Percentiles rank a stretch among this genome's conserved stretches.
Conservation (phyloP, 1,139 yeast species). For the Suhomyces bolitotheri region DNA sequence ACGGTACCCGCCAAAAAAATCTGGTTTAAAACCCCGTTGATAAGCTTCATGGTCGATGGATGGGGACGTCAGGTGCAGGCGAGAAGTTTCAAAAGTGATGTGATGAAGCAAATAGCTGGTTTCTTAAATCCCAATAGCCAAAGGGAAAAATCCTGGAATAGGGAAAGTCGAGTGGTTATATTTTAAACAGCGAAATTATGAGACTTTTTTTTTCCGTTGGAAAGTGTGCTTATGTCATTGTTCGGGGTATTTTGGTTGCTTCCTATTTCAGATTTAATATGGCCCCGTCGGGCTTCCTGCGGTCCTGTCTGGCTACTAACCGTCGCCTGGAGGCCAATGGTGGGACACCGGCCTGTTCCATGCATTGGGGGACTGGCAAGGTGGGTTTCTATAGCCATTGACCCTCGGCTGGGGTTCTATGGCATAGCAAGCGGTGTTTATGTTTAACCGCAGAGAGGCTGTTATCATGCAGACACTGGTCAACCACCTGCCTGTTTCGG, state of each 20-base stretch:
- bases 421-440: background rate
- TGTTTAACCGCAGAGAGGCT: background rate
- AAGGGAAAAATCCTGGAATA: no score
- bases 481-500: background rate
- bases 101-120: background rate
- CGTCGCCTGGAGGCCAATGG: no score
- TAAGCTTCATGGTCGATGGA: slow-evolving; percentile 30
- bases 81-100: slow-evolving; percentile 1
- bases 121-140: no score
- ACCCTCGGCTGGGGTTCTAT: no score
- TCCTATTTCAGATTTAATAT: slow-evolving; percentile 9
- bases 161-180: slow-evolving; percentile 6
- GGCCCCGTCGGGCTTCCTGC: background rate
- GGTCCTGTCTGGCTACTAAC: no score
- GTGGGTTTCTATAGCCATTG: no score
- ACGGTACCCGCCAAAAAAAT: slow-evolving; percentile 53
- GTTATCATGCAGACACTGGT: background rate
- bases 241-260: slow-evolving; percentile 12
- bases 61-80: background rate
- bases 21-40: slow-evolving; percentile 38
- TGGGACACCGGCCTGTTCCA: background rate
- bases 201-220: no score
- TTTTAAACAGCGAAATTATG: slow-evolving; percentile 6
- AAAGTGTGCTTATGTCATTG: slow-evolving; percentile 10
- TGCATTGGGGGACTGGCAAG: background rate